A percentile compares a stretch with the other conserved stretches of the same genome.
Conservation (phyloP, 495 filamentous ascomycete genomes). For the Xylaria venustula region DNA sequence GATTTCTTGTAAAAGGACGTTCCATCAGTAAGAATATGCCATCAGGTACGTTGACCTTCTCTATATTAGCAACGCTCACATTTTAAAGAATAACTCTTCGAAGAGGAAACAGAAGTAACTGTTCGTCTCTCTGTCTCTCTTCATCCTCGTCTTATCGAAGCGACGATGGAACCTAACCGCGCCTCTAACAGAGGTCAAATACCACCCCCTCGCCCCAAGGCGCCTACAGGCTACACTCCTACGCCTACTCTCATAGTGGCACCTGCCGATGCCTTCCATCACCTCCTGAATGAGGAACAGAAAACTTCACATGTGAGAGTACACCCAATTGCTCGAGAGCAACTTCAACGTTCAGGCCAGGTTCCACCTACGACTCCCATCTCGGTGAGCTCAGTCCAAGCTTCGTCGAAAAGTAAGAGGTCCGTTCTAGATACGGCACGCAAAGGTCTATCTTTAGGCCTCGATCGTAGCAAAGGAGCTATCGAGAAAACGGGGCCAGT, state of each 20-base stretch:
- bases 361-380: background rate
- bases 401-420: background rate
- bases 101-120: background rate
- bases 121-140: no score
- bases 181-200: background rate
- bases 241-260: background rate
- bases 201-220: background rate
- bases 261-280: background rate
- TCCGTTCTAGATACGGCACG: background rate
- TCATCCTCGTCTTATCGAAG: no score
- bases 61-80: background rate
- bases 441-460: background rate
- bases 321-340: background rate
- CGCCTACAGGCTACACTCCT: background rate
- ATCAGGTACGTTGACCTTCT: background rate
- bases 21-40: no score
- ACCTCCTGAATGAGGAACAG: background rate
- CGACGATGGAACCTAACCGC: background rate
- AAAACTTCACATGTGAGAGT: background rate
- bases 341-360: background rate
- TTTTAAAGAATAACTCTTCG: no score
- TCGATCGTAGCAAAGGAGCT: no score
- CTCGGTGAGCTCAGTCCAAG: background rate
- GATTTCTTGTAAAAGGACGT: no score
- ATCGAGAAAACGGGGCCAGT: background rate